Percentiles rank a stretch among this genome's conserved stretches.
phyloP scores from a whole-genome alignment of 768 basidiomycete species.

The Epithele typhae region DNA sequence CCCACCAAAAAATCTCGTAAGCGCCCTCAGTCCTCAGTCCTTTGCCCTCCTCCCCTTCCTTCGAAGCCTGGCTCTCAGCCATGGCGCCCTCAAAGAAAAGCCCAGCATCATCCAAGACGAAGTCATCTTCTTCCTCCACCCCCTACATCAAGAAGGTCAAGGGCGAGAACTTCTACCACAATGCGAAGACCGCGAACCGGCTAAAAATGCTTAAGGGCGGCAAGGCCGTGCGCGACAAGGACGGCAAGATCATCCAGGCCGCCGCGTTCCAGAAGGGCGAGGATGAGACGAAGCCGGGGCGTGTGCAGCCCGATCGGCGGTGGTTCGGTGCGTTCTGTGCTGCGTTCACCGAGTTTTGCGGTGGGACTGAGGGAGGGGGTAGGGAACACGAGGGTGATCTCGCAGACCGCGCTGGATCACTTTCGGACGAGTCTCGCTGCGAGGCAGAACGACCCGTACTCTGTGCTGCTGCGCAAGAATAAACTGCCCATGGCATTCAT shows the following conservation, averaged over 20 bases:
- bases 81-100: constrained; percentile 33
- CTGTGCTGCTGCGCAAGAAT: constrained; percentile 88
- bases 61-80: background rate
- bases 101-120: constrained; percentile 17
- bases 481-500: constrained; percentile 96
- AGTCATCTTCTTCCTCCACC: constrained; percentile 37
- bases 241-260: constrained; percentile 89
- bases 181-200: constrained; percentile 81
- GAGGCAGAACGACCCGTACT: constrained; percentile 93
- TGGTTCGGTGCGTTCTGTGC: constrained; percentile 84
- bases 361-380: background rate
- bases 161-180: constrained; percentile 97
- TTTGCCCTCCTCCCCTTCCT: no score
- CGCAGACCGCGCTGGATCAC: constrained; percentile 92
- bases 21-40: no score
- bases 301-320: constrained; percentile 90
- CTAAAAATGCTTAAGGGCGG: constrained; percentile 94
- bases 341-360: no score
- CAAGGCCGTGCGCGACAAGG: constrained; percentile 84
- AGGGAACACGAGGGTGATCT: constrained; percentile 99
- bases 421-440: constrained; percentile 84
- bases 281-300: constrained; percentile 81
- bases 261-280: constrained; percentile 97
- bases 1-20: no score
- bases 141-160: constrained; percentile 66